Percentiles rank a stretch among this genome's conserved stretches.
Conservation (phyloP, 2,329 filamentous ascomycete genomes). For the Cordyceps javanica region DNA sequence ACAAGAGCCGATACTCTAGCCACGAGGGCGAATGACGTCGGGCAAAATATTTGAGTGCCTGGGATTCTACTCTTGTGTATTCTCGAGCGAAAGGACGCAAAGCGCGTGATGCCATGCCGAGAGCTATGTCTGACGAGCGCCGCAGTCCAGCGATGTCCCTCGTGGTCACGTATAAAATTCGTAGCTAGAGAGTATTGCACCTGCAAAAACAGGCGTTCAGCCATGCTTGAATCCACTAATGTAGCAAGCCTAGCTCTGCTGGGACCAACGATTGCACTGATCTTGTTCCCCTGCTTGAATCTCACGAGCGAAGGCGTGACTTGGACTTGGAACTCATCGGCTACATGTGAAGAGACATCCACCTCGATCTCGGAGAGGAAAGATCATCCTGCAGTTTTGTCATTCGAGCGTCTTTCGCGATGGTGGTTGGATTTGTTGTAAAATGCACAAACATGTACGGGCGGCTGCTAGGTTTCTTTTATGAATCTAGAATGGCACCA, state of each 20-base stretch:
- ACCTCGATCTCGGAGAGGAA: background rate
- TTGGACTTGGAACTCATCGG: background rate
- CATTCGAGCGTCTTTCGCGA: background rate
- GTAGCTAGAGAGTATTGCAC: background rate
- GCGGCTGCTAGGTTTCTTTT: too few relatives aligned
- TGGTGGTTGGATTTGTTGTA: too few relatives aligned
- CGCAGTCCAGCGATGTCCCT: background rate
- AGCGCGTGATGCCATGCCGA: background rate
- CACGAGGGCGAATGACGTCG: background rate
- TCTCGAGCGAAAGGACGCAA: background rate
- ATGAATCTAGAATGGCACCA: background rate
- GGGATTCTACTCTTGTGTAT: background rate
- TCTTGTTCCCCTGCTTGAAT: background rate
- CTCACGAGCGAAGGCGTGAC: too few relatives aligned
- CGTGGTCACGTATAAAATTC: background rate
- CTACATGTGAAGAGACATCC: background rate
- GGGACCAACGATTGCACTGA: background rate
- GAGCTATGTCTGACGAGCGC: background rate
- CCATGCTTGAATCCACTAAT: background rate
- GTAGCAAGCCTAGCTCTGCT: background rate
- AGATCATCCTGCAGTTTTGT: background rate
- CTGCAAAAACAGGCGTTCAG: background rate
- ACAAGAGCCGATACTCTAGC: conserved; percentile 53
- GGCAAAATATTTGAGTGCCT: background rate
- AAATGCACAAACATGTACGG: too few relatives aligned